Base-by-base conservation (phyloP, 805 yeast species). In the Clavispora asparagi region DNA sequence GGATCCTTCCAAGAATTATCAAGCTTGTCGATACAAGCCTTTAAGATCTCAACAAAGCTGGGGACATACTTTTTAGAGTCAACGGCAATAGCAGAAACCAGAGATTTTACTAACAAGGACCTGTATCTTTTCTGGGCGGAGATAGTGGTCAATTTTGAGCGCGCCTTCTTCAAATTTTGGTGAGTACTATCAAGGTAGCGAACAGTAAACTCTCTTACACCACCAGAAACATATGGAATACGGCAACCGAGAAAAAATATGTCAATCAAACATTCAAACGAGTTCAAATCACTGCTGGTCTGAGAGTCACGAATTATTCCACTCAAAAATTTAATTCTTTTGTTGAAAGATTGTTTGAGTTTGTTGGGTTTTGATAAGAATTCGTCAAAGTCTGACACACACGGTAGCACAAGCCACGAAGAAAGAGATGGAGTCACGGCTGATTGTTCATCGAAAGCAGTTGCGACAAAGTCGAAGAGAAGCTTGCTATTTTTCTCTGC, bases 201-300 rank as follows among this genome's bases (percentile, higher is more conserved):
- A 13, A 57, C 29, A 33, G 68, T 57, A 45, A 71, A 71, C 32
- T 47, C 55, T 36, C 58, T 57, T 2, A 70, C 59, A 7, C 54
- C 51, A 27, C 45, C 47, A 10, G 40, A 40, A 6, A 43, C 35
- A 6, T 55, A 45, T 8, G 61, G 59, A 25, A 68, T 53, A 44
- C 67, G 58, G 1, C 69, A 65, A 2, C 71, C 72, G 39, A 71
- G 54, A 47, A 65, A 64, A 45, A 64, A 68, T 1, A 70, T 58
- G 36, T 64, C 63, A 29, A 66, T 62, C 35, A 71, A 52, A 1
- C 70, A 54, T 43, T 70, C 70, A 47, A 67, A 68, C 39, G 67
- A 57, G 38, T 66, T 71, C 31, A 67, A 53, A 40, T 58, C 64
- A 4, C 57, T 37, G 10, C 61, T 53, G 8, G 54, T 53, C 11